Evolutionary conservation across 2,329 filamentous ascomycete genomes (phyloP).

Genomic region (Berkeleyomyces basicola): DNA sequence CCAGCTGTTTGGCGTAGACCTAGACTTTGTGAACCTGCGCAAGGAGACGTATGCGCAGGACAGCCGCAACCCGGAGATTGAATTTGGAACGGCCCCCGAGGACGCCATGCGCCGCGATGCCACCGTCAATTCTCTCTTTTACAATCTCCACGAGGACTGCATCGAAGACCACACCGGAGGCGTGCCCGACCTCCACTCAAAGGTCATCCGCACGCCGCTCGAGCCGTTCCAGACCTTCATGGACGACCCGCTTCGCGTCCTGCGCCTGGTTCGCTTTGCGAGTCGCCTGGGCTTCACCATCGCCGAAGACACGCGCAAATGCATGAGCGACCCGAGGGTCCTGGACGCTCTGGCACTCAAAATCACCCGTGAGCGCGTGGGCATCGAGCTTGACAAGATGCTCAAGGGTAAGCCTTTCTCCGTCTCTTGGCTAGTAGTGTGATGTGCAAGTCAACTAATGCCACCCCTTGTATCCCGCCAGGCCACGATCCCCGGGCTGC

Average conservation of each 20-base stretch:
- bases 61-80: constrained; percentile 78
- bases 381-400: constrained; percentile 83
- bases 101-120: constrained; percentile 82
- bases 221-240: constrained; percentile 84
- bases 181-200: constrained; percentile 52
- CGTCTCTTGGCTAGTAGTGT: background rate
- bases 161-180: constrained; percentile 82
- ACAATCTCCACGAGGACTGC: constrained; percentile 63
- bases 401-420: constrained; percentile 40
- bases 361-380: constrained; percentile 82
- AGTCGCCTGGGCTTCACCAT: constrained; percentile 70
- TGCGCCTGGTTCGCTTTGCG: constrained; percentile 79
- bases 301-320: constrained; percentile 46
- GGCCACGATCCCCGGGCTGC: constrained; percentile 44
- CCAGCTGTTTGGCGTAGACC: constrained; percentile 67
- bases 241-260: constrained; percentile 76
- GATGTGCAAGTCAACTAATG: background rate
- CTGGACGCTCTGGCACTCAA: constrained; percentile 65
- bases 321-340: constrained; percentile 69
- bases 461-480: constrained; percentile 15
- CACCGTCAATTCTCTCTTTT: constrained; percentile 90
- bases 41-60: constrained; percentile 85
- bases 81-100: constrained; percentile 82
- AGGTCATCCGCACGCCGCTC: constrained; percentile 68
- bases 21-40: constrained; percentile 86